These are phyloP conservation scores for Talaromyces ruber DNA, from an alignment of 495 filamentous ascomycete genomes.

Conservation along the genomic window DNA sequence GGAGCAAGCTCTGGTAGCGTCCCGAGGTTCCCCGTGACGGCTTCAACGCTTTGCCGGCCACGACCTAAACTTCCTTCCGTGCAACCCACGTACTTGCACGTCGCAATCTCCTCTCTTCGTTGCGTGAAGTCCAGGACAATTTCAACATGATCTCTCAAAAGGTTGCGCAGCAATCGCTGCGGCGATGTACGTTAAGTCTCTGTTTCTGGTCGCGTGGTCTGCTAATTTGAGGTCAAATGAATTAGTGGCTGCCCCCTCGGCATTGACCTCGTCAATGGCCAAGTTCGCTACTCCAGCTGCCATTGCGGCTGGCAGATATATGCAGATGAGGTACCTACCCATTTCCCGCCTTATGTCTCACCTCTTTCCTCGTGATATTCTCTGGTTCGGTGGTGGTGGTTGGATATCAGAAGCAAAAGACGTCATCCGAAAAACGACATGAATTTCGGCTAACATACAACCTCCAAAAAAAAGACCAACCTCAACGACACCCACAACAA, in stretches of 20 bases:
- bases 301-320: conserved; percentile 35
- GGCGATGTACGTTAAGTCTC: conserved; percentile 50
- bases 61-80: background rate
- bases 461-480: conserved; percentile 25
- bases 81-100: background rate
- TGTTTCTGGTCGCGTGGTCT: background rate
- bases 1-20: conserved; percentile 13
- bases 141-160: conserved; percentile 55
- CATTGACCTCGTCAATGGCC: conserved; percentile 39
- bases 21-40: conserved; percentile 36
- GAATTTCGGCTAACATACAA: conserved; percentile 2
- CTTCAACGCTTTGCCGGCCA: background rate
- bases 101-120: background rate
- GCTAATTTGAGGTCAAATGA: conserved; percentile 10
- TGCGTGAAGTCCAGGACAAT: background rate
- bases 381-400: background rate
- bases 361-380: background rate
- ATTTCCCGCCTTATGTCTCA: background rate
- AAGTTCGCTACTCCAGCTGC: conserved; percentile 41
- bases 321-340: conserved; percentile 46
- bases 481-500: conserved; percentile 48
- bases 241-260: conserved; percentile 36
- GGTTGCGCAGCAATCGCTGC: conserved; percentile 56
- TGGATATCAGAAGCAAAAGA: background rate
- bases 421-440: background rate